These are phyloP conservation scores for Mortierella sp. DNA, from an alignment of 371 early-diverging fungal species.

Conservation along the genomic window DNA sequence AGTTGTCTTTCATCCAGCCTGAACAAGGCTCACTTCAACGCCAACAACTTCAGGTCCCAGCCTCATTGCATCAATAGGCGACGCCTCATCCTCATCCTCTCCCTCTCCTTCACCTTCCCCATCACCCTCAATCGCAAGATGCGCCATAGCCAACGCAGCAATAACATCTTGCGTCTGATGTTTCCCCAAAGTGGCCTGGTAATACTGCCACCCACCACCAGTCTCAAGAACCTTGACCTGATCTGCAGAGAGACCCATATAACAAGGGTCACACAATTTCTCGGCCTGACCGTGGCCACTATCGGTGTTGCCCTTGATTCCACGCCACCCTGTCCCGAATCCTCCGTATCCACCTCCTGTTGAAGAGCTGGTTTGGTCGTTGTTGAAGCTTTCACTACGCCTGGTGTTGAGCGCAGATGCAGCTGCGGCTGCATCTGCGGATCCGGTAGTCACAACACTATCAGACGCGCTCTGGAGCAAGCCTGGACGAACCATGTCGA, in stretches of 20 bases:
- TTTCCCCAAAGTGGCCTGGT: conserved; percentile 47
- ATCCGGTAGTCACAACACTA: conserved; percentile 14
- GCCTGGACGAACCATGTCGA: conserved; percentile 21
- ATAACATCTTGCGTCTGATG: conserved; percentile 38
- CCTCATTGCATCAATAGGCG: neutral
- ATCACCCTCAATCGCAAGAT: conserved; percentile 19
- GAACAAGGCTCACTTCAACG: neutral
- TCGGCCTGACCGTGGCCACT: conserved; percentile 48
- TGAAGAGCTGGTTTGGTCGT: neutral
- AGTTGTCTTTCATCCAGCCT: neutral
- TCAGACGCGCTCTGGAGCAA: conserved; percentile 26
- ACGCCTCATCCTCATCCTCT: neutral
- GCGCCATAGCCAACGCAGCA: conserved; percentile 40
- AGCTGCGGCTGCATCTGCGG: neutral
- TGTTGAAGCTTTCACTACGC: conserved; percentile 36
- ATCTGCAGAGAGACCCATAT: conserved; percentile 47
- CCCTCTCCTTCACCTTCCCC: neutral
- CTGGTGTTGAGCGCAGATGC: neutral
- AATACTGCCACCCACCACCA: conserved; percentile 58
- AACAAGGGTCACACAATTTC: conserved; percentile 56
- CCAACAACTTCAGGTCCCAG: neutral
- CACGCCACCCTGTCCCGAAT: conserved; percentile 44
- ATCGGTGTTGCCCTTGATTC: conserved; percentile 41
- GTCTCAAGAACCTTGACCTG: conserved; percentile 51
- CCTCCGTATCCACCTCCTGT: conserved; percentile 26